Conservation (phyloP, 1,284 basidiomycete genomes). For the Ceratobasidium sp. region DNA sequence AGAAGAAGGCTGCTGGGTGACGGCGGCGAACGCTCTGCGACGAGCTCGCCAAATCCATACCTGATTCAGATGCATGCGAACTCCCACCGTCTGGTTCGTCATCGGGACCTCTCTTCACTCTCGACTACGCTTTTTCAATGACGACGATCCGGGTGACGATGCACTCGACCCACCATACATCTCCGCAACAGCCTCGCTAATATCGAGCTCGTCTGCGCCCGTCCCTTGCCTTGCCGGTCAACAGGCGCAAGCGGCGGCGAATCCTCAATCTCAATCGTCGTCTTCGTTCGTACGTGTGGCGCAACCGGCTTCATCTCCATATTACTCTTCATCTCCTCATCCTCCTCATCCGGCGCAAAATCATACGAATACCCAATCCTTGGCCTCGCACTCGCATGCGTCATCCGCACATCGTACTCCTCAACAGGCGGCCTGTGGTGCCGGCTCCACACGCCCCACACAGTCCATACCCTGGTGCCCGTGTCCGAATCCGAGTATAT, state of each 20-base stretch:
- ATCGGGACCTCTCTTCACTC: too few relatives aligned
- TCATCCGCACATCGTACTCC: constrained; percentile 41
- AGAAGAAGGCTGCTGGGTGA: too few relatives aligned
- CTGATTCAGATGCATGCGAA: too few relatives aligned
- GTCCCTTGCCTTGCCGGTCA: constrained; percentile 24
- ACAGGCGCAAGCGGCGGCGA: constrained; percentile 21
- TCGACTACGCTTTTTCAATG: too few relatives aligned
- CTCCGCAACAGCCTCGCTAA: background rate
- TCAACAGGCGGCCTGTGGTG: background rate
- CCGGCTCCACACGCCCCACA: background rate
- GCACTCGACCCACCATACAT: too few relatives aligned
- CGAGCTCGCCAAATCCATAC: too few relatives aligned
- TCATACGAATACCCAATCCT: constrained; percentile 30
- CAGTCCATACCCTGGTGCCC: background rate
- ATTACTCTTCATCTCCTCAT: background rate
- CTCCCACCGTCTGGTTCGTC: too few relatives aligned
- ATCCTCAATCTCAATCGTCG: constrained; percentile 41
- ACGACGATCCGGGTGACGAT: too few relatives aligned
- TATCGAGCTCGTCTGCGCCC: background rate
- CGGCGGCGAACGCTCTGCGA: too few relatives aligned
- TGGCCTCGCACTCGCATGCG: constrained; percentile 26
- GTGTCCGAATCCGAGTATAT: background rate
- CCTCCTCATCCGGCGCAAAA: constrained; percentile 29
- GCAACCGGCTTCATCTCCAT: background rate
- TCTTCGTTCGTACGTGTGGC: constrained; percentile 6